Evolutionary conservation across 805 yeast genomes (phyloP), one percentile per base, ranked within the genome.

Genomic region (Spathaspora gorwiae): DNA sequence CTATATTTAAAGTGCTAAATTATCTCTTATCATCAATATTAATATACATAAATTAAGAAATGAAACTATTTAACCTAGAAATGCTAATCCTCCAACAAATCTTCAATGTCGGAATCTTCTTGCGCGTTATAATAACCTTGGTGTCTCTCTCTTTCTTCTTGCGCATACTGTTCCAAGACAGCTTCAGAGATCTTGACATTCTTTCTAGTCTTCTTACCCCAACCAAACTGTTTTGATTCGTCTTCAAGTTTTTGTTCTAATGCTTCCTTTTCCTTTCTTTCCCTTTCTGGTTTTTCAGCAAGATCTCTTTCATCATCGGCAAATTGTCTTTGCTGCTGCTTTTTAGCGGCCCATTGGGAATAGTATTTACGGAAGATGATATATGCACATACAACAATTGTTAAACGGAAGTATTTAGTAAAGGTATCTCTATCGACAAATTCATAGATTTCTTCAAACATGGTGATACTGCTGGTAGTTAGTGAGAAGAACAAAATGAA

Each of bases 181-280:
- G 77, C 69, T 54, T 81, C 77, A 54, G 81, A 81, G 47, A 70
- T 68, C 61, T 79, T 76, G 36, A 79, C 79, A 47, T 71, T 72
- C 51, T 71, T 70, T 68, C 90, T 77, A 6, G 90, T 84, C 56
- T 75, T 75, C 60, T 85, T 86, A 45, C 94, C 94, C 89, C 90
- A 85, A 27, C 94, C 92, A 70, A 85, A 85, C 5, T 72, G 51
- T 34, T 66, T 59, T 32, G 80, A 80, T 52, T 69, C 73, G 10
- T 52, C 40, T 37, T 61, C 57, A 51, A 70, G 59, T 41, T 52
- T 45, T 35, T 55, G 48, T 41, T 57, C 53, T 19, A 59, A 55
- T 35, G 67, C 66, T 37, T 68, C 61, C 40, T 70, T 62, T 29
- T 67, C 73, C 32, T 60, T 55, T 27, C 60, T 65, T 24, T 66